These are phyloP conservation scores for Fragilariopsis cylindrus DNA, from an alignment of 108 stramenopile genomes.

Conservation along the genomic window DNA sequence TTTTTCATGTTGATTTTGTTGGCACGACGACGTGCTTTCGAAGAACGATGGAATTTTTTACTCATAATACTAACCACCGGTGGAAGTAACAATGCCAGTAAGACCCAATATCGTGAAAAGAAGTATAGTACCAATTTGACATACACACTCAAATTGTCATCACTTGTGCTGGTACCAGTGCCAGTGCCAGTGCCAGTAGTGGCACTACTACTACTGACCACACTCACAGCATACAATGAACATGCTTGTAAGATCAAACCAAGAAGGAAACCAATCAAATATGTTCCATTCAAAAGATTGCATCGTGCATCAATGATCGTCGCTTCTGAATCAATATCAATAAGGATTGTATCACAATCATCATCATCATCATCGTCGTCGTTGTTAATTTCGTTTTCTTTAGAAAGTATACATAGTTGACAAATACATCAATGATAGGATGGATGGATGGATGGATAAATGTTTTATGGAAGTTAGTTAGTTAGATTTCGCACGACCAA, in stretches of 20 bases:
- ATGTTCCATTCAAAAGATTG: neutral
- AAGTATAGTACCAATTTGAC: neutral
- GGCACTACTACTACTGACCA: neutral
- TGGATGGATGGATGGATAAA: too few species aligned
- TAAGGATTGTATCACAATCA: too few species aligned
- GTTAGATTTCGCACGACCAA: too few species aligned
- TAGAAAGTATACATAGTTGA: too few species aligned
- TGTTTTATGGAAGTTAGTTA: too few species aligned
- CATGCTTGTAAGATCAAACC: neutral
- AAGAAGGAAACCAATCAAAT: neutral
- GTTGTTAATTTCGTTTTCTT: too few species aligned
- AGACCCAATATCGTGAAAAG: neutral
- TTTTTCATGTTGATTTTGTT: neutral
- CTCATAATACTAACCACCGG: neutral
- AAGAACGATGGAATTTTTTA: neutral
- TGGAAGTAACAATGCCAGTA: neutral
- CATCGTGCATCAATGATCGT: neutral
- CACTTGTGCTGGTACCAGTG: neutral
- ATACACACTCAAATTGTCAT: neutral
- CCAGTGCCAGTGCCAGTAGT: neutral
- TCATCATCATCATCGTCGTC: too few species aligned
- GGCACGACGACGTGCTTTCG: neutral
- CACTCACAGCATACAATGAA: neutral
- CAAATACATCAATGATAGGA: too few species aligned
- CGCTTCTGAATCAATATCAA: too few species aligned